These are phyloP conservation scores for Trifolium subterraneum DNA, from an alignment of 306 rosid genomes.

Conservation along the genomic window DNA sequence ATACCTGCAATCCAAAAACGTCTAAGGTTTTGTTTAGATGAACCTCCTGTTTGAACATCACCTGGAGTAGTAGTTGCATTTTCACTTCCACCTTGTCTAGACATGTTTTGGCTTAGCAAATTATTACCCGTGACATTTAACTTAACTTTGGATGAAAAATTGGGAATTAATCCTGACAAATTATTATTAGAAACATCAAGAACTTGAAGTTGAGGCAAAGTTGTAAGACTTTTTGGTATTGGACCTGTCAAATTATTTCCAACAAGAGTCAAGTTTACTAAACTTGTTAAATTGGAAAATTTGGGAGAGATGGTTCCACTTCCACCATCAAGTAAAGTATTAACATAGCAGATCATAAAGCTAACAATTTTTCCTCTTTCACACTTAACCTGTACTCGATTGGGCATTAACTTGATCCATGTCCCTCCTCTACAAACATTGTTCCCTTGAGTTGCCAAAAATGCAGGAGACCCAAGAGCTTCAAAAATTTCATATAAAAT, in stretches of 20 bases:
- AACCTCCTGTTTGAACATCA: no score
- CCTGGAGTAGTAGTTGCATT: no score
- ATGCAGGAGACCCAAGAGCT: background rate
- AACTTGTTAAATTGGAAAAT: slow-evolving; percentile 46
- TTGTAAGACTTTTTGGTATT: slow-evolving; percentile 55
- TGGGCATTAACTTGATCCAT: no score
- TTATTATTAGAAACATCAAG: slow-evolving; percentile 27
- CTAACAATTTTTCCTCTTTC: background rate
- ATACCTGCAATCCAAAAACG: no score
- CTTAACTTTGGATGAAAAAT: slow-evolving; percentile 54
- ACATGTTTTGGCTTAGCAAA: slow-evolving; percentile 31
- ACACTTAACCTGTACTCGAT: background rate
- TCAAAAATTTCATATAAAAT: slow-evolving; percentile 9
- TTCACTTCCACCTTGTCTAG: no score
- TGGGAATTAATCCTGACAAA: slow-evolving; percentile 62
- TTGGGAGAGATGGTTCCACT: background rate
- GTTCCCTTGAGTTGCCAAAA: background rate
- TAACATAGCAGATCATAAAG: background rate
- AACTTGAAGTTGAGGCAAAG: slow-evolving; percentile 55
- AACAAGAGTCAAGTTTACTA: slow-evolving; percentile 33
- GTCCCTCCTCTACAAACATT: background rate
- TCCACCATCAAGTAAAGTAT: background rate
- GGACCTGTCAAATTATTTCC: slow-evolving; percentile 61
- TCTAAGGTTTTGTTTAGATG: no score
- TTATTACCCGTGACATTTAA: slow-evolving; percentile 54